These are phyloP conservation scores for Coffea humblotiana DNA, from an alignment of 305 asterid species.

Conservation along the genomic window DNA sequence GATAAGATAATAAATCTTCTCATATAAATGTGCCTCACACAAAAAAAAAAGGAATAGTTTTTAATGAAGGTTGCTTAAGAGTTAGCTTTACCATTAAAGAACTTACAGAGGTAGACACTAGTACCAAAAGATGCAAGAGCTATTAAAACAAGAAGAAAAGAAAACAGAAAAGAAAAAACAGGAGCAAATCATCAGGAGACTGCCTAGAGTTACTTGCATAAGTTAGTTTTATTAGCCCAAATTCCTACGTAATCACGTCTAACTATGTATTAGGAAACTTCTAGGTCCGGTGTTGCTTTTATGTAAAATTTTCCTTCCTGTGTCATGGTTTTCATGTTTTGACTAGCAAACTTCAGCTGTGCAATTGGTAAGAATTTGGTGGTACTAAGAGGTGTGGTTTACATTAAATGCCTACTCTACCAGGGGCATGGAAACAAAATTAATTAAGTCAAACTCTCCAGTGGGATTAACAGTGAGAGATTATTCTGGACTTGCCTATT, in stretches of 20 bases:
- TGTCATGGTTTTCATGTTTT: not conserved
- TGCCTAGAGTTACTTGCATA: not conserved
- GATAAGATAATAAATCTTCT: not conserved
- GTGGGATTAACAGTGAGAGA: too few species aligned
- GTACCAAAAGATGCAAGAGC: too few species aligned
- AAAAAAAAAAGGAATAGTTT: not conserved
- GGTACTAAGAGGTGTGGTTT: not conserved
- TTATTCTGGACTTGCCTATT: not conserved
- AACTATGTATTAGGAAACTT: not conserved
- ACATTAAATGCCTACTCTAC: not conserved
- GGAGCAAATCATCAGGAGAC: too few species aligned
- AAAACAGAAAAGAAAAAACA: too few species aligned
- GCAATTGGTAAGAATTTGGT: not conserved
- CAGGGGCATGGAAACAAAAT: not conserved
- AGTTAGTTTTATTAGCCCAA: not conserved
- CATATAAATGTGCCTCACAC: not conserved
- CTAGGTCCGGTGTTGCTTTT: not conserved
- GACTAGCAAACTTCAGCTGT: not conserved
- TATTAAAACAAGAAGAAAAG: too few species aligned
- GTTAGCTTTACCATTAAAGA: not conserved
- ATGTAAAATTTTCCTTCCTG: not conserved
- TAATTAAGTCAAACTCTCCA: not conserved
- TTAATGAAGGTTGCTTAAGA: not conserved
- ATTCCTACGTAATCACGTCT: not conserved
- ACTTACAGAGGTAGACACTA: not conserved